A percentile compares a stretch with the other conserved stretches of the same genome.
Evolutionary conservation across 352 stramenopile genomes (phyloP).

Genomic region (Globisporangium polare): DNA sequence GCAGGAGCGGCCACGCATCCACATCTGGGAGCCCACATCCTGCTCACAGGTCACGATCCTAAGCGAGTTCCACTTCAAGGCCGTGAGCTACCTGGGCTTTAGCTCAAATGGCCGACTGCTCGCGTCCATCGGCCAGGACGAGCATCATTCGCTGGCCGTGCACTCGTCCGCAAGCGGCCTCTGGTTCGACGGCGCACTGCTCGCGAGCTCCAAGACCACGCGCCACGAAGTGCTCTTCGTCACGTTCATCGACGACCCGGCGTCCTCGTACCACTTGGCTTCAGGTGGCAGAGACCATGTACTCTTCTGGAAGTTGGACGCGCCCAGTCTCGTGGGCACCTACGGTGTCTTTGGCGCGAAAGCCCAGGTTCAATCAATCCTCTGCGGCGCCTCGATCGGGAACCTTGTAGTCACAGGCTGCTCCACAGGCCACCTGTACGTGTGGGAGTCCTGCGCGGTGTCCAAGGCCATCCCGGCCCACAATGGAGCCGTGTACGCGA

Average conservation of each 20-base stretch:
- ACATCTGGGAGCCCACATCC: constrained; percentile 70
- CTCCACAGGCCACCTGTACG: constrained; percentile 63
- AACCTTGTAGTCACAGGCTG: constrained; percentile 51
- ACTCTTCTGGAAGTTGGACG: constrained; percentile 63
- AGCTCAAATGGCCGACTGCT: constrained; percentile 38
- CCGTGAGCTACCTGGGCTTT: constrained; percentile 66
- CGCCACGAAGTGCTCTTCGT: constrained; percentile 58
- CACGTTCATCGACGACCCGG: constrained; percentile 46
- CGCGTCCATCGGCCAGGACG: constrained; percentile 64
- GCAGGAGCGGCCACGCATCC: constrained; percentile 55
- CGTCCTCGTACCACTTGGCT: constrained; percentile 43
- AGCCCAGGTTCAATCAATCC: constrained; percentile 45
- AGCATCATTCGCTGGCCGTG: constrained; percentile 69
- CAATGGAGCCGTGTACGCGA: constrained; percentile 57
- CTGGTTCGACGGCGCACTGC: constrained; percentile 61
- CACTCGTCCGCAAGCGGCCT: constrained; percentile 52
- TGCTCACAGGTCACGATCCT: constrained; percentile 45
- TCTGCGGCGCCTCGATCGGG: constrained; percentile 59
- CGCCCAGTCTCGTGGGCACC: constrained; percentile 42
- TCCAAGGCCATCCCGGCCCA: constrained; percentile 58
- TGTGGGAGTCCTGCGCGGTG: constrained; percentile 65
- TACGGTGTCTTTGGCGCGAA: constrained; percentile 64
- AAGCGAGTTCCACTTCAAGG: constrained; percentile 62
- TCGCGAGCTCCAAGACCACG: constrained; percentile 47
- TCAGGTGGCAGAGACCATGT: constrained; percentile 67